Percentiles rank a stretch among this genome's conserved stretches.
phyloP scores from a whole-genome alignment of 2,329 filamentous ascomycete species.

The Chaetomium globosum region DNA sequence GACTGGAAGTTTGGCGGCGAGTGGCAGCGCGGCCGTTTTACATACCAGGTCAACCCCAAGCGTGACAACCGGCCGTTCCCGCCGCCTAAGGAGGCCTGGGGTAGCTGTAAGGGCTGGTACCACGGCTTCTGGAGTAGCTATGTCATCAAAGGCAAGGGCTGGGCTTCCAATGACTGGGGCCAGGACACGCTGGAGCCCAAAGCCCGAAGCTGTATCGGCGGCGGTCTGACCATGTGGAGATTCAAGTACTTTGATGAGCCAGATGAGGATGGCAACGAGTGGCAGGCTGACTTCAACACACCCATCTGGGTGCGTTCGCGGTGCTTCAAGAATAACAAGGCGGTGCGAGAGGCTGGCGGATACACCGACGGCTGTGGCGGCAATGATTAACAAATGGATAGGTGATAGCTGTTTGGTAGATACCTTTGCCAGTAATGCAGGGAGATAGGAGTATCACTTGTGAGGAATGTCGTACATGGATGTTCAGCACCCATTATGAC shows the following conservation, averaged over 20 bases:
- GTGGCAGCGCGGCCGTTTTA: conserved; percentile 10
- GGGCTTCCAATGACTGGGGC: conserved; percentile 12
- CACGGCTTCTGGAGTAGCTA: conserved; percentile 3
- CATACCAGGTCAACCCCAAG: conserved; percentile 16
- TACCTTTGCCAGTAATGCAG: background rate
- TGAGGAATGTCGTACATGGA: too few relatives aligned
- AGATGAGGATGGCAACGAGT: conserved; percentile 15
- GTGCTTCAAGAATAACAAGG: conserved; percentile 17
- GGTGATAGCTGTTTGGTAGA: background rate
- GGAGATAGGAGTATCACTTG: too few relatives aligned
- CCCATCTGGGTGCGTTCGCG: conserved; percentile 8
- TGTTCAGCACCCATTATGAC: too few relatives aligned
- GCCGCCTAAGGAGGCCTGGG: background rate
- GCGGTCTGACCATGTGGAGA: conserved; percentile 8
- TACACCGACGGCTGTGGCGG: conserved; percentile 11
- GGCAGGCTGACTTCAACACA: conserved; percentile 14
- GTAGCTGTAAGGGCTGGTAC: conserved; percentile 15
- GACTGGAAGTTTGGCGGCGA: conserved; percentile 18
- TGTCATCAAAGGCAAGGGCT: background rate
- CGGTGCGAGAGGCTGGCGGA: background rate
- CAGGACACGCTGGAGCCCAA: background rate
- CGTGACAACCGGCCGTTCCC: conserved; percentile 13
- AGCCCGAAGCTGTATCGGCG: background rate
- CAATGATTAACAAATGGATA: conserved; percentile 4
- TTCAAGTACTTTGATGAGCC: conserved; percentile 17